These are phyloP conservation scores for Monascus purpureus DNA, from an alignment of 495 filamentous ascomycete genomes.

Conservation along the genomic window DNA sequence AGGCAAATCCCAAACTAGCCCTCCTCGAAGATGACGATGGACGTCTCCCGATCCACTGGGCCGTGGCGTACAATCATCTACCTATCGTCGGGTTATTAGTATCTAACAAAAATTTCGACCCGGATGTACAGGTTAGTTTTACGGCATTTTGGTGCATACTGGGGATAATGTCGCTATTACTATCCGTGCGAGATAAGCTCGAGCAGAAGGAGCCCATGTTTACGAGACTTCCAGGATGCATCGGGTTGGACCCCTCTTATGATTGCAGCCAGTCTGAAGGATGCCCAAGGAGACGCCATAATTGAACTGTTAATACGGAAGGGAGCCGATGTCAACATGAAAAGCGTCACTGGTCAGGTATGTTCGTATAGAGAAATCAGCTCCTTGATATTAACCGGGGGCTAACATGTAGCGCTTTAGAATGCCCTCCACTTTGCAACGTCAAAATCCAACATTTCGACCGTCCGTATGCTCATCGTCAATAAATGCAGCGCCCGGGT, in stretches of 20 bases:
- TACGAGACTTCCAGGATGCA: constrained; percentile 72
- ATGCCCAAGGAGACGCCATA: constrained; percentile 37
- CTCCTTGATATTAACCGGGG: neutral
- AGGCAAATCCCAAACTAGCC: constrained; percentile 70
- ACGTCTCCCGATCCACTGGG: constrained; percentile 91
- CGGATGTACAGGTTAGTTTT: constrained; percentile 60
- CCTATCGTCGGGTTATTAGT: constrained; percentile 59
- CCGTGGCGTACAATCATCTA: constrained; percentile 68
- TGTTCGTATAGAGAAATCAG: neutral
- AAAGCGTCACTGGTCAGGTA: constrained; percentile 56
- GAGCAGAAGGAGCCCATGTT: no score
- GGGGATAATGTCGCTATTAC: no score
- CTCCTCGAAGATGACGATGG: constrained; percentile 71
- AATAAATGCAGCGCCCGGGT: constrained; percentile 69
- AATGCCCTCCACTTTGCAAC: constrained; percentile 86
- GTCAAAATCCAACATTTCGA: constrained; percentile 74
- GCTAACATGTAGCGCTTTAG: no score
- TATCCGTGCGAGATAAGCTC: no score
- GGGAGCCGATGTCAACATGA: constrained; percentile 68
- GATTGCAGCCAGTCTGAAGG: constrained; percentile 72
- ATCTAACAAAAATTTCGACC: constrained; percentile 61
- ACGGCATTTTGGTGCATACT: no score
- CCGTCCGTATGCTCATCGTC: constrained; percentile 61
- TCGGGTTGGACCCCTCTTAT: constrained; percentile 90
- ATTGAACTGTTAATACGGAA: constrained; percentile 66